Percentiles rank a stretch among this genome's conserved stretches.
These are phyloP conservation scores for Oehlia diaphana DNA, from an alignment of 192 early-diverging fungal species.

Conservation along the genomic window DNA sequence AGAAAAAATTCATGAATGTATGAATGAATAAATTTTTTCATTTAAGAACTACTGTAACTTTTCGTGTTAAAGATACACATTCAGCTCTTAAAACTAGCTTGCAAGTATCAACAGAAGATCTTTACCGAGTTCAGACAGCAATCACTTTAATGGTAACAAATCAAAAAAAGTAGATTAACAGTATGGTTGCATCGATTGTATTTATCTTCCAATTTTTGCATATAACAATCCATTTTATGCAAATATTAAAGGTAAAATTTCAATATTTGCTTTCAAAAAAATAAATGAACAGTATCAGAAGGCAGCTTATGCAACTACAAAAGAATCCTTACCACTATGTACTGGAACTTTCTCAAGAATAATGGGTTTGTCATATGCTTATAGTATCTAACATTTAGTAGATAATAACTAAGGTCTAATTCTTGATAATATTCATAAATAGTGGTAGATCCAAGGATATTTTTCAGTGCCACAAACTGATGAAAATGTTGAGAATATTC, in stretches of 20 bases:
- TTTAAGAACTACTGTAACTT: constrained; percentile 1
- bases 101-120: neutral
- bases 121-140: neutral
- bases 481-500: neutral
- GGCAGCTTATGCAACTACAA: neutral
- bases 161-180: neutral
- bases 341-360: constrained; percentile 2
- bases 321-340: neutral
- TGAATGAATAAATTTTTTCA: neutral
- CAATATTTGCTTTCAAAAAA: neutral
- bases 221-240: neutral
- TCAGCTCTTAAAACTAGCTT: neutral
- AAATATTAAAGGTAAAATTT: neutral
- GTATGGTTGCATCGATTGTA: neutral
- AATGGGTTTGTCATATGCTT: neutral
- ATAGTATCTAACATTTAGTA: neutral
- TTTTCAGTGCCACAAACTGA: neutral
- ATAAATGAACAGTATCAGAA: neutral
- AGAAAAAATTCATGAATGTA: neutral
- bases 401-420: neutral
- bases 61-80: neutral
- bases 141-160: neutral
- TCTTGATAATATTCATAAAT: constrained; percentile 9
- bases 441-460: neutral
- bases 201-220: neutral